Base-by-base conservation (phyloP, 495 filamentous ascomycete species). In the Apodospora peruviana region DNA sequence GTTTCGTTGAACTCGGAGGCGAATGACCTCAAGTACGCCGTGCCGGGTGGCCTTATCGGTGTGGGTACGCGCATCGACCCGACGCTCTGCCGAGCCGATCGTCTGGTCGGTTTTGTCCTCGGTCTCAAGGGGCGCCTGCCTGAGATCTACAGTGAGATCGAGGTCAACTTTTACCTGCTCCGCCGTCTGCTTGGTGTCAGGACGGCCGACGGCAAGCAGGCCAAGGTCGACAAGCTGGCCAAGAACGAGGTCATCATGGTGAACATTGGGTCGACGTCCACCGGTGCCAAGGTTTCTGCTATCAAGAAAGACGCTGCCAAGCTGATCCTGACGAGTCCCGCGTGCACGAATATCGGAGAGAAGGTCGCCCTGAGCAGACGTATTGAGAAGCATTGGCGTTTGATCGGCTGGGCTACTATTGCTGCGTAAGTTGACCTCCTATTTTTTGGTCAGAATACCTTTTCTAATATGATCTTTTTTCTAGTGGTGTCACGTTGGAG, bases 191-290 rank as follows among this genome's bases (percentile, higher is more conserved):
- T 98, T 45, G 93, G 93, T 82, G 94, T 98, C 50, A 91, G 94
- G 74, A 94, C 91, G 21, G 90, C 94, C 46, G 93, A 98, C 58
- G 93, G 93, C 60, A 98, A 97, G 79, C 94, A 97, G 71, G 91
- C 90, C 52, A 98, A 97, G 85, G 93, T 98, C 50, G 89, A 87
- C 48, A 98, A 98, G 75, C 77, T 98, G 37, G 73, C 90, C 36
- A 97, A 97, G 84, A 95, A 94, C 65, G 93, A 98, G 69, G 89
- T 97, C 58, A 86, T 91, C 60, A 96, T 98, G 91, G 93, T 98
- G 49, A 98, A 98, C 77, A 96, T 98, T 62, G 93, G 93, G 47
- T 94, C 89, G 21, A 96, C 91, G 12, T 91, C 93, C 39, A 96
- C 91, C 18, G 93, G 93, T 52, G 87, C 86, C 47, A 97, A 96